Conservation (phyloP, 306 rosid genomes). For the Cicer cuneatum region DNA sequence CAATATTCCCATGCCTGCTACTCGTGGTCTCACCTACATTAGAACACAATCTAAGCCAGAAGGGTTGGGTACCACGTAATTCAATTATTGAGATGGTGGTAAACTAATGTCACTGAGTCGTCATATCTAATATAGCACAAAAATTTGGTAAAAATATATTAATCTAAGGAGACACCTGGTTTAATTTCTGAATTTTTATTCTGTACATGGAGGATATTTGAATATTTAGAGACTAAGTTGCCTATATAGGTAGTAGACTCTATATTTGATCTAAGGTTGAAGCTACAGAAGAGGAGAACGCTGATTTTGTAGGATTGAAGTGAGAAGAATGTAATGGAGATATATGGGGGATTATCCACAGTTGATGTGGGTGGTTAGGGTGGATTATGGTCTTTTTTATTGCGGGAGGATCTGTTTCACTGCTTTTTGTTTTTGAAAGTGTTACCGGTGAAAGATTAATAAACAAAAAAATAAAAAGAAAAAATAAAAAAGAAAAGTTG, state of each 20-base stretch:
- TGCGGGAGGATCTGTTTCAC: slow-evolving; percentile 9
- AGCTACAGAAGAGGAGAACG: slow-evolving; percentile 35
- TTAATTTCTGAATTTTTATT: slow-evolving; percentile 42
- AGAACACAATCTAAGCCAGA: slow-evolving; percentile 85
- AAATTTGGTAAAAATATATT: slow-evolving; percentile 5
- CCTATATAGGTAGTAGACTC: slow-evolving; percentile 38
- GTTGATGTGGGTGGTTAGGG: slow-evolving; percentile 24
- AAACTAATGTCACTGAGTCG: slow-evolving; percentile 12
- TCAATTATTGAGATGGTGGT: slow-evolving; percentile 16
- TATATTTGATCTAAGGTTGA: slow-evolving; percentile 15
- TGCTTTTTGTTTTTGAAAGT: slow-evolving; percentile 7
- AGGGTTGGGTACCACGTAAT: slow-evolving; percentile 55
- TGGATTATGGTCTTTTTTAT: slow-evolving; percentile 6
- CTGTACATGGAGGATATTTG: slow-evolving; percentile 58
- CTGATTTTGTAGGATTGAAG: slow-evolving; percentile 42
- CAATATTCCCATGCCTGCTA: slow-evolving; percentile 45
- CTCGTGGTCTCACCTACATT: slow-evolving; percentile 84
- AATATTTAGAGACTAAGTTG: slow-evolving; percentile 37
- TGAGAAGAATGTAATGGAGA: slow-evolving; percentile 37
- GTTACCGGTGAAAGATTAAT: slow-evolving; percentile 11
- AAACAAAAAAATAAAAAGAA: not conserved
- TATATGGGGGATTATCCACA: slow-evolving; percentile 26
- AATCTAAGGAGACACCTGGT: slow-evolving; percentile 34
- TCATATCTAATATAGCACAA: slow-evolving; percentile 8
- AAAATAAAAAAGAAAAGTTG: not conserved